A percentile compares a stretch with the other conserved stretches of the same genome.
These are phyloP conservation scores for Penicillium waksmanii DNA, from an alignment of 495 filamentous ascomycete genomes.

Conservation along the genomic window DNA sequence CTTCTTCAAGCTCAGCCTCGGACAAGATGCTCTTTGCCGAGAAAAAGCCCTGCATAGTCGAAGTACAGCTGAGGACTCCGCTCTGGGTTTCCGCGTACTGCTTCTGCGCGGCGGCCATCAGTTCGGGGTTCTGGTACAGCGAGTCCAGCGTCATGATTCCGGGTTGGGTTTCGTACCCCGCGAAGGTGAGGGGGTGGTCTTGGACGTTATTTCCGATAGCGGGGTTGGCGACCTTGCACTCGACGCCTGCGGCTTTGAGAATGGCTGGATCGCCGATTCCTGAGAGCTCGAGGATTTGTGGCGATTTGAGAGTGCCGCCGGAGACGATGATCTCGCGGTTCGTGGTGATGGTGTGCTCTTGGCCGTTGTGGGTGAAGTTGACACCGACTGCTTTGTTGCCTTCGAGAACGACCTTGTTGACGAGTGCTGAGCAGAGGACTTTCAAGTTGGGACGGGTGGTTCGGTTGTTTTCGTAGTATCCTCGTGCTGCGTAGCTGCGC, in stretches of 20 bases:
- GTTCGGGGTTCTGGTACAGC: background rate
- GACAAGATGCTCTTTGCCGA: conserved; percentile 28
- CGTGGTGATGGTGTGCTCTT: conserved; percentile 47
- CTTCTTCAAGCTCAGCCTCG: conserved; percentile 21
- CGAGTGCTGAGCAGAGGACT: conserved; percentile 49
- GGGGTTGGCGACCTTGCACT: conserved; percentile 37
- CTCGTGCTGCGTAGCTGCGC: conserved; percentile 53
- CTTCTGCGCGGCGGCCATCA: conserved; percentile 16
- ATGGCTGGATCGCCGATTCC: conserved; percentile 51
- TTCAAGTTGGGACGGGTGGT: conserved; percentile 46
- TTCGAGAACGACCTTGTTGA: conserved; percentile 49
- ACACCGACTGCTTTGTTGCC: conserved; percentile 29
- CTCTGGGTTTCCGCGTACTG: conserved; percentile 20
- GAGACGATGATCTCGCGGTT: conserved; percentile 56
- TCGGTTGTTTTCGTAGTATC: conserved; percentile 28
- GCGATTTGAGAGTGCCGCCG: conserved; percentile 53
- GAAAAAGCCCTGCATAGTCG: conserved; percentile 31
- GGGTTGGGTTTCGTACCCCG: conserved; percentile 1
- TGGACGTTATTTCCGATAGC: conserved; percentile 52
- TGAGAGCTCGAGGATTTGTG: conserved; percentile 61
- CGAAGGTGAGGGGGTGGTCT: conserved; percentile 41
- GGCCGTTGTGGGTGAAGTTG: conserved; percentile 33
- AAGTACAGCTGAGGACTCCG: conserved; percentile 22
- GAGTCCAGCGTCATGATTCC: conserved; percentile 4
- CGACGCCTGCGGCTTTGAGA: conserved; percentile 37